A percentile compares a stretch with the other conserved stretches of the same genome.
Evolutionary conservation across 768 basidiomycete genomes (phyloP).

Genomic region (Tremella fuciformis): DNA sequence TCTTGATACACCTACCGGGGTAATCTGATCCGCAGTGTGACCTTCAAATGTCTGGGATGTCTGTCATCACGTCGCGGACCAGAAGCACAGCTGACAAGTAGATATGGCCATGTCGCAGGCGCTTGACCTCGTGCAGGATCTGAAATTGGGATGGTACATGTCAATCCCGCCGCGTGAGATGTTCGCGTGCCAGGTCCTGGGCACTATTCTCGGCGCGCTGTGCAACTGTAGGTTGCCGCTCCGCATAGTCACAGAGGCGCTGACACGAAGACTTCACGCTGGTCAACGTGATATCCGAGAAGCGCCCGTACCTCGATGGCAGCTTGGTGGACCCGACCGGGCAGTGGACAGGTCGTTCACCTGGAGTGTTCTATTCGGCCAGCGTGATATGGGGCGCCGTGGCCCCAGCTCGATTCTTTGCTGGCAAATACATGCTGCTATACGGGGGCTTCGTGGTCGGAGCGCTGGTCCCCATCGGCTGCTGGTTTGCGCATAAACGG

Average conservation of each 20-base stretch:
- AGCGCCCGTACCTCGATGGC: slow-evolving; percentile 49
- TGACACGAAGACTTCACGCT: slow-evolving; percentile 41
- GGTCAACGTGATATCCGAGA: slow-evolving; percentile 45
- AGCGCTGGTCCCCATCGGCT: slow-evolving; percentile 38
- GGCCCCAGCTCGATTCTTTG: slow-evolving; percentile 49
- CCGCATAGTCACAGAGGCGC: background rate
- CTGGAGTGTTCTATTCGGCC: slow-evolving; percentile 51
- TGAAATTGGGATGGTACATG: slow-evolving; percentile 51
- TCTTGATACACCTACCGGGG: background rate
- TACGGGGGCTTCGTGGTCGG: slow-evolving; percentile 49
- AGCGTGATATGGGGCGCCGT: slow-evolving; percentile 50
- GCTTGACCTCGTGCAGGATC: slow-evolving; percentile 44
- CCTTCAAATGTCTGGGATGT: slow-evolving; percentile 51
- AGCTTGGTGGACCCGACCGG: slow-evolving; percentile 46
- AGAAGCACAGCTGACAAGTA: slow-evolving; percentile 7
- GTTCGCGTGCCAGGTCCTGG: slow-evolving; percentile 50
- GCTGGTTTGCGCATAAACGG: slow-evolving; percentile 45
- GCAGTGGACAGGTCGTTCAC: slow-evolving; percentile 51
- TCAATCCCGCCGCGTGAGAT: slow-evolving; percentile 48
- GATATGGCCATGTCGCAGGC: slow-evolving; percentile 53
- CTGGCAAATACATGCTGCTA: slow-evolving; percentile 44
- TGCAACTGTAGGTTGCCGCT: slow-evolving; percentile 40
- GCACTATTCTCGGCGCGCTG: slow-evolving; percentile 49
- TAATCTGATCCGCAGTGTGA: slow-evolving; percentile 35
- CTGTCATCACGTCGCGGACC: slow-evolving; percentile 5